Evolutionary conservation across 257 asterid species (phyloP).

Genomic region (Solanum pinnatisectum): DNA sequence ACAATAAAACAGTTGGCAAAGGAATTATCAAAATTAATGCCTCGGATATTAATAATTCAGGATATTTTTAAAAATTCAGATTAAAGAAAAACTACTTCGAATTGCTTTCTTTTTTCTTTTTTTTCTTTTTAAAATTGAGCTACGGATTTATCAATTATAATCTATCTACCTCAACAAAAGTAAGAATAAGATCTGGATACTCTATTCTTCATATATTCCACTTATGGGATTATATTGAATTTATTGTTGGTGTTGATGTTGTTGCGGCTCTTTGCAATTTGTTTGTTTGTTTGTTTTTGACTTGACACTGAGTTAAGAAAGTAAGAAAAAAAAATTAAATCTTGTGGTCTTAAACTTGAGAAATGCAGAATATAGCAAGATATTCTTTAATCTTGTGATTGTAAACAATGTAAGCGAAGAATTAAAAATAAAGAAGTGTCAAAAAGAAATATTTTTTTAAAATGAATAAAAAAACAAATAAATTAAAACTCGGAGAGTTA

Average conservation of each 20-base stretch:
- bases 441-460: too few relatives aligned
- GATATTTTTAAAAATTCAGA: not conserved
- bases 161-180: not conserved
- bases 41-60: not conserved
- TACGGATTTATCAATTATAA: accelerated
- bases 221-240: not conserved
- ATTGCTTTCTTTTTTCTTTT: not conserved
- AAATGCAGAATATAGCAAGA: not conserved
- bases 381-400: not conserved
- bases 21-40: not conserved
- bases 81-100: not conserved
- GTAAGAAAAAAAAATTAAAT: not conserved
- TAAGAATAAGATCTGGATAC: not conserved
- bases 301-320: not conserved
- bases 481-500: not conserved
- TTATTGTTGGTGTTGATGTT: not conserved
- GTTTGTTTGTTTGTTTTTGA: not conserved
- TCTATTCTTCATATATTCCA: not conserved
- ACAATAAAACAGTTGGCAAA: not conserved
- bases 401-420: too few relatives aligned
- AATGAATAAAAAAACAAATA: too few relatives aligned
- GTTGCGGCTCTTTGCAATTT: not conserved
- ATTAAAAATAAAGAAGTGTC: too few relatives aligned
- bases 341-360: not conserved
- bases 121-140: not conserved